Conservation (phyloP, 2,329 filamentous ascomycete species). For the Ophiostoma novo-ulmi region DNA sequence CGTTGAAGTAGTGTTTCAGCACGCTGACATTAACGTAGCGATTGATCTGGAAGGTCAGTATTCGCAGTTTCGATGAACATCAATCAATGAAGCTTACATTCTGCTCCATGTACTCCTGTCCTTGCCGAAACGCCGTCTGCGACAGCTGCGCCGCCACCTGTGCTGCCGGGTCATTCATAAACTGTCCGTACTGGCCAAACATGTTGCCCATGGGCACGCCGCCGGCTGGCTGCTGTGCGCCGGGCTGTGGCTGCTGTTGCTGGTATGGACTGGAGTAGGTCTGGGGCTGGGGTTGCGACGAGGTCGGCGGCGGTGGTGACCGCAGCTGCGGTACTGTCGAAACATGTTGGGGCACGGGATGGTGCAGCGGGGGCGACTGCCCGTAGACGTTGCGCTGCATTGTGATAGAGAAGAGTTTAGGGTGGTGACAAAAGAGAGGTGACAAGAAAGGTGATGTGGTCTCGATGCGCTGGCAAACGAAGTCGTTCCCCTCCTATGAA, state of each 20-base stretch:
- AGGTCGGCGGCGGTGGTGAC: constrained; percentile 78
- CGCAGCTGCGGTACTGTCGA: constrained; percentile 95
- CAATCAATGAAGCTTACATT: constrained; percentile 55
- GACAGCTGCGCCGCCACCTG: constrained; percentile 94
- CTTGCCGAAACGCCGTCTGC: constrained; percentile 83
- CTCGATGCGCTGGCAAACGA: background rate
- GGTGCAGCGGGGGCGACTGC: constrained; percentile 89
- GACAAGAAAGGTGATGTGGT: background rate
- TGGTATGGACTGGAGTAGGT: constrained; percentile 64
- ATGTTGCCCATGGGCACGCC: constrained; percentile 45
- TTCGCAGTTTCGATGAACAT: background rate
- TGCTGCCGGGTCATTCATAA: constrained; percentile 92
- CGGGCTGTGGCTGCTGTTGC: constrained; percentile 59
- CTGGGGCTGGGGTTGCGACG: constrained; percentile 62
- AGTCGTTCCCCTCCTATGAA: background rate
- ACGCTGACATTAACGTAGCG: constrained; percentile 79
- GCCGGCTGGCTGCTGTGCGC: constrained; percentile 35
- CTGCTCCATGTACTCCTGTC: constrained; percentile 90
- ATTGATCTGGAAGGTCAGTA: constrained; percentile 41
- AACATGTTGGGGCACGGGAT: constrained; percentile 96
- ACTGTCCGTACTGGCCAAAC: constrained; percentile 75
- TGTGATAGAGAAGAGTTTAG: constrained; percentile 31
- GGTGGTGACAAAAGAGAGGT: background rate
- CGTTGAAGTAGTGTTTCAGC: constrained; percentile 99
- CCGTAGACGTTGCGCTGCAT: constrained; percentile 87